Percentiles rank a stretch among this genome's conserved stretches.
These are phyloP conservation scores for Adenanthera pavonina DNA, from an alignment of 306 rosid species.

Conservation along the genomic window DNA sequence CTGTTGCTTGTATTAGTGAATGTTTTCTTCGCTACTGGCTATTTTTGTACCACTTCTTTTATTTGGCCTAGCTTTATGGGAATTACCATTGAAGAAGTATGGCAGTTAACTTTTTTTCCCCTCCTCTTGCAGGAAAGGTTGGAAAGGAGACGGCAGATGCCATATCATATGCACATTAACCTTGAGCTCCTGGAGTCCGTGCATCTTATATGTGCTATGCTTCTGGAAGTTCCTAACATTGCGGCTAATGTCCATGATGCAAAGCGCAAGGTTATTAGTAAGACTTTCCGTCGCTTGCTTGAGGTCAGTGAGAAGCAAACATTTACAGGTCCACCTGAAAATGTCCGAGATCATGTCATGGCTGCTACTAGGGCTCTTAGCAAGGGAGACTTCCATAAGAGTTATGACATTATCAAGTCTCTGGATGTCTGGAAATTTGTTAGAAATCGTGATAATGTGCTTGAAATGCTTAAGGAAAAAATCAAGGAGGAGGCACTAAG, in stretches of 20 bases:
- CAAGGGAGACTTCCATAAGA: constrained; percentile 77
- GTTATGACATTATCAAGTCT: constrained; percentile 71
- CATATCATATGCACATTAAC: constrained; percentile 98
- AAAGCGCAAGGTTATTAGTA: constrained; percentile 77
- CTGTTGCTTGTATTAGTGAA: neutral
- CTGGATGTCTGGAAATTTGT: constrained; percentile 93
- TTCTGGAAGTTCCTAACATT: constrained; percentile 95
- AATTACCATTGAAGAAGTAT: constrained; percentile 1
- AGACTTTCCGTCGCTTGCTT: constrained; percentile 76
- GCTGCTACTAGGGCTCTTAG: constrained; percentile 85
- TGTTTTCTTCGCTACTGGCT: neutral
- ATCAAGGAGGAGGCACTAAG: constrained; percentile 94
- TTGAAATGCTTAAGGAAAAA: constrained; percentile 79
- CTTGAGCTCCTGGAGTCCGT: constrained; percentile 93
- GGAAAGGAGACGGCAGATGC: constrained; percentile 99
- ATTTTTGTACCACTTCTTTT: neutral
- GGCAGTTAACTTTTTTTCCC: neutral
- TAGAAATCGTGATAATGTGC: constrained; percentile 58
- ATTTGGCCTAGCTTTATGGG: neutral
- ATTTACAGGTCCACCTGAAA: constrained; percentile 93
- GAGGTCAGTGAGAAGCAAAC: constrained; percentile 88
- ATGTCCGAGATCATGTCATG: constrained; percentile 91
- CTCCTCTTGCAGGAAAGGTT: constrained; percentile 76
- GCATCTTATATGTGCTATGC: constrained; percentile 93
- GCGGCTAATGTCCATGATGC: constrained; percentile 87